These are phyloP conservation scores for Pythium phragmiticola DNA, from an alignment of 352 stramenopile species.

Conservation along the genomic window DNA sequence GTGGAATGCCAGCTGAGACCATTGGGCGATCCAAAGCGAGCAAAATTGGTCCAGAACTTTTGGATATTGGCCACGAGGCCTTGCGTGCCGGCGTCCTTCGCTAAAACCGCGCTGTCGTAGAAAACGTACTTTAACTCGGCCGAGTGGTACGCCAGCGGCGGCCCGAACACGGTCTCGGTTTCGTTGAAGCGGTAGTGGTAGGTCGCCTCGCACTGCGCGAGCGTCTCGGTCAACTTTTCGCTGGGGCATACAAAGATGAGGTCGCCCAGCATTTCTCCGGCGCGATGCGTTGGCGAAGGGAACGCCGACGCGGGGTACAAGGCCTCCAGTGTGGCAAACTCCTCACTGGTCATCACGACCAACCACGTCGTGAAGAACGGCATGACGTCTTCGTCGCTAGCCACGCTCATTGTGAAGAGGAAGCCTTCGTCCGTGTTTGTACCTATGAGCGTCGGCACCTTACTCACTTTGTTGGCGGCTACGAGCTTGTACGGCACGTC, in stretches of 20 bases:
- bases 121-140: slow-evolving; percentile 19
- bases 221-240: slow-evolving; percentile 10
- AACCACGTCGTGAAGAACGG: slow-evolving; percentile 15
- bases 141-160: slow-evolving; percentile 9
- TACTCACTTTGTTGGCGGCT: slow-evolving; percentile 11
- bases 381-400: neutral
- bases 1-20: neutral
- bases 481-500: slow-evolving; percentile 16
- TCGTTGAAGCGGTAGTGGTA: slow-evolving; percentile 25
- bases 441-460: slow-evolving; percentile 19
- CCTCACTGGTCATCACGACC: neutral
- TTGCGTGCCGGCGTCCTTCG: neutral
- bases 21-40: slow-evolving; percentile 13
- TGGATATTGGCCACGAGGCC: slow-evolving; percentile 4
- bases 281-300: slow-evolving; percentile 3
- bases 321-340: slow-evolving; percentile 3
- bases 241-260: slow-evolving; percentile 17
- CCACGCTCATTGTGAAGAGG: slow-evolving; percentile 4
- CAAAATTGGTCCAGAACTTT: slow-evolving; percentile 28
- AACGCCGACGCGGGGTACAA: slow-evolving; percentile 9
- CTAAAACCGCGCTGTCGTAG: neutral
- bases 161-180: neutral
- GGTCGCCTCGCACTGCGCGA: slow-evolving; percentile 3
- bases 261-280: slow-evolving; percentile 14
- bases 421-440: slow-evolving; percentile 25